Evolutionary conservation across 129 eudicot species (phyloP).

Genomic region (Gnaphalium uliginosum): DNA sequence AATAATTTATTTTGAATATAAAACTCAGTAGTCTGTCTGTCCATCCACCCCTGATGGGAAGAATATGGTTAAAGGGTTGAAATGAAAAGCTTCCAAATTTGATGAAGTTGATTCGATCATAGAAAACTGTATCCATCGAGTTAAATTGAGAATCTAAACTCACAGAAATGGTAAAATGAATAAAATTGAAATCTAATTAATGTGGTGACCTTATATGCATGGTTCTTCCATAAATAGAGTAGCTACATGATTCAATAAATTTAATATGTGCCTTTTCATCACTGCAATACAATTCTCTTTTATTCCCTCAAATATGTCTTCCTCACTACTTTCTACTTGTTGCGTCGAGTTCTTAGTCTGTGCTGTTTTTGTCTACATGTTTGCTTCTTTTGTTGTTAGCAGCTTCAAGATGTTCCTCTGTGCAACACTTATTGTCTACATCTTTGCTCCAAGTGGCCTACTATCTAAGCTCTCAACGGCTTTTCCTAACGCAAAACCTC

Average conservation of each 20-base stretch:
- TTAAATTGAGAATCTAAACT: neutral
- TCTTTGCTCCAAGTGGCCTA: neutral
- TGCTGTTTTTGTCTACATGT: neutral
- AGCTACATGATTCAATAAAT: neutral
- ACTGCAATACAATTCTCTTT: neutral
- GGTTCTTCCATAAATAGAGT: neutral
- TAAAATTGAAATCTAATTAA: neutral
- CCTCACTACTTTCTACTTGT: neutral
- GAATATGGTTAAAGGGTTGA: too few species aligned
- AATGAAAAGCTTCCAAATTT: neutral
- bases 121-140: neutral
- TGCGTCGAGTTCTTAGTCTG: neutral
- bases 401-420: neutral
- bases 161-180: neutral
- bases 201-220: neutral
- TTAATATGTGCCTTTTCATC: neutral
- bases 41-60: too few species aligned
- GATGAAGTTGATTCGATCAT: neutral
- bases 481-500: neutral
- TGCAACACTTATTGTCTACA: neutral
- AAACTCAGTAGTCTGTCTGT: too few species aligned
- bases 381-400: neutral
- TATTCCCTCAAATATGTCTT: neutral
- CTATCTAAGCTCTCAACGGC: neutral
- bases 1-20: too few species aligned